Evolutionary conservation across 306 rosid genomes (phyloP), one percentile per base, ranked within the genome.

Genomic region (Gillenia trifoliata): DNA sequence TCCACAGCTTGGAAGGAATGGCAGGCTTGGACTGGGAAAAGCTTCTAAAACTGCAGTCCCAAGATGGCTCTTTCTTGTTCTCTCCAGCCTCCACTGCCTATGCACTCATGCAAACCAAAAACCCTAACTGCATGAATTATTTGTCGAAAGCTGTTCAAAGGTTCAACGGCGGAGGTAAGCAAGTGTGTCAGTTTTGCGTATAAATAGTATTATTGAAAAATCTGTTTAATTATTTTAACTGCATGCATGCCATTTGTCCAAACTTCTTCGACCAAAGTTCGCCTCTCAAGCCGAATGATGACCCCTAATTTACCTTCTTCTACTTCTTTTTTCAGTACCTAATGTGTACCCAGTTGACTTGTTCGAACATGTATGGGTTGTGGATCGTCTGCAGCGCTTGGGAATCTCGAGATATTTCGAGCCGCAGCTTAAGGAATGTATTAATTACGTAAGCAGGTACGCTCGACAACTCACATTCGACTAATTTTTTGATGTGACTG

Each of bases 1-100:
- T 95, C 4, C 97, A 92, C 81, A 95, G 98, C 87, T 86, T 95
- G 88, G 99, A 95, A 70, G 99, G 99, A 4, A 87, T 95, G 99
- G 77, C 86, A 43, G 88, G 79, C 22, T 66, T 95, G 64, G 88
- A 95, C 45, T 95, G 99, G 99, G 86, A 83, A 77, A 77, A 86
- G 79, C 96, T 95, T 92, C 86, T 90, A 4, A 92, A 92, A 78
- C 59, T 92, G 77, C 99, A 95, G 78, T 86, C 86, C 70, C 76
- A 71, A 84, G 93, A 95, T 79, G 98, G 99, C 31, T 95, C 99
- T 15, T 92, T 95, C 86, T 79, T 95, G 83, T 87, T 81, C 70
- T 95, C 99, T 63, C 99, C 99, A 9, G 87, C 99, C 15, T 87
- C 99, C 81, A 95, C 99, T 33, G 98, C 99, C 81, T 95, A 79